Conservation (phyloP, 1,139 yeast species). For the Saccharomyces pastorianus region DNA sequence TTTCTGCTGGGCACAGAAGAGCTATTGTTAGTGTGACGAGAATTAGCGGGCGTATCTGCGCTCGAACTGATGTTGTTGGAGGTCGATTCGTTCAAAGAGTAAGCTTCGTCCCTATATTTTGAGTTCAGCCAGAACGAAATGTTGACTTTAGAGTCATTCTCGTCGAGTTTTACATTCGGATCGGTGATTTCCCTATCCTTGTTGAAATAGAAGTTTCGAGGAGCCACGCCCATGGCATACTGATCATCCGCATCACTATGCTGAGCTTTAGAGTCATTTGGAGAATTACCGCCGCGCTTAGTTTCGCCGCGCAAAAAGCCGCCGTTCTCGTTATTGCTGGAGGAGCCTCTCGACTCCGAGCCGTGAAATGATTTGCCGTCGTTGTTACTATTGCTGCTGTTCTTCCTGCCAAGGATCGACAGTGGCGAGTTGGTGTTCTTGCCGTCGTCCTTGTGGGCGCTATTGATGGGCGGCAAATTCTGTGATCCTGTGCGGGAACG, state of each 20-base stretch:
- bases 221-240: slow-evolving; percentile 14
- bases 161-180: slow-evolving; percentile 15
- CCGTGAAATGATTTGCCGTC: neutral
- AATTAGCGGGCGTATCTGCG: neutral
- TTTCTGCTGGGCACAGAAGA: neutral
- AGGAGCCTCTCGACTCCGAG: neutral
- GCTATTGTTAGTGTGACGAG: neutral
- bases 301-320: neutral
- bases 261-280: slow-evolving; percentile 3
- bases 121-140: slow-evolving; percentile 23
- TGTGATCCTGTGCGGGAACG: slow-evolving; percentile 1
- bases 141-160: slow-evolving; percentile 16
- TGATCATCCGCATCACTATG: neutral
- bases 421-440: neutral
- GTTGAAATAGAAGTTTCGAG: slow-evolving; percentile 20
- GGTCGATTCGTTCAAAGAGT: slow-evolving; percentile 14
- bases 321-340: neutral
- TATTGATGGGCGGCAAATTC: neutral
- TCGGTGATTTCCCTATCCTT: slow-evolving; percentile 18
- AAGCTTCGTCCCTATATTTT: slow-evolving; percentile 16
- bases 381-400: slow-evolving; percentile 6
- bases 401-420: slow-evolving; percentile 1
- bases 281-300: neutral
- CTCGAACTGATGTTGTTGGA: neutral
- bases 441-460: neutral